These are phyloP conservation scores for Hypoxylon fragiforme DNA, from an alignment of 495 filamentous ascomycete species.

Conservation along the genomic window DNA sequence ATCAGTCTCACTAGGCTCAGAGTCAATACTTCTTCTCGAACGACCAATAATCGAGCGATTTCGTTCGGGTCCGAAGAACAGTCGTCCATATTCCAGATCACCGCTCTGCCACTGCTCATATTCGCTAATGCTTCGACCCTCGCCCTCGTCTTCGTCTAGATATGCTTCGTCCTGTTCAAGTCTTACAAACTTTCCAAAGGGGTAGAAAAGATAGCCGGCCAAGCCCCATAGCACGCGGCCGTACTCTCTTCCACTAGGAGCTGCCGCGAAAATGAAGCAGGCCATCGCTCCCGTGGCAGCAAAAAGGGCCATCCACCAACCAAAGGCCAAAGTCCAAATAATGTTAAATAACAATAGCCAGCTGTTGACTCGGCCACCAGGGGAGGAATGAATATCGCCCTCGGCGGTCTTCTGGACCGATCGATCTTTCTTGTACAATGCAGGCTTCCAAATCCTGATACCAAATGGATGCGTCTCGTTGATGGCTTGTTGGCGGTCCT, in stretches of 20 bases:
- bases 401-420: constrained; percentile 96
- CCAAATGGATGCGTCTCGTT: constrained; percentile 99
- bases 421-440: constrained; percentile 94
- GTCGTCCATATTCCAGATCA: constrained; percentile 89
- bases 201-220: constrained; percentile 86
- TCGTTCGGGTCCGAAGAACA: constrained; percentile 89
- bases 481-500: constrained; percentile 96
- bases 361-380: constrained; percentile 81
- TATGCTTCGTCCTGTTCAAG: constrained; percentile 93
- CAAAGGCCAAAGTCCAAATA: constrained; percentile 88
- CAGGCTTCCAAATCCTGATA: constrained; percentile 98
- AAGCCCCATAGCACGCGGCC: constrained; percentile 83
- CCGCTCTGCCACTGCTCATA: constrained; percentile 99
- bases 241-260: constrained; percentile 81
- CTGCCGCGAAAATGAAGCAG: constrained; percentile 80
- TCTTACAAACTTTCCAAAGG: constrained; percentile 94
- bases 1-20: constrained; percentile 77
- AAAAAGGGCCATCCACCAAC: constrained; percentile 92
- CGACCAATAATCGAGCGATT: constrained; percentile 85
- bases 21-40: constrained; percentile 85
- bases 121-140: constrained; percentile 98
- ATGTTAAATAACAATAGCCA: constrained; percentile 86
- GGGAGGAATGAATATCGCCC: constrained; percentile 94
- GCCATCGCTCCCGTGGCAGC: constrained; percentile 70
- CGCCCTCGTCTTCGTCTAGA: constrained; percentile 94